Conservation (phyloP, 1,284 basidiomycete species). For the Marasmius tenuissimus region DNA sequence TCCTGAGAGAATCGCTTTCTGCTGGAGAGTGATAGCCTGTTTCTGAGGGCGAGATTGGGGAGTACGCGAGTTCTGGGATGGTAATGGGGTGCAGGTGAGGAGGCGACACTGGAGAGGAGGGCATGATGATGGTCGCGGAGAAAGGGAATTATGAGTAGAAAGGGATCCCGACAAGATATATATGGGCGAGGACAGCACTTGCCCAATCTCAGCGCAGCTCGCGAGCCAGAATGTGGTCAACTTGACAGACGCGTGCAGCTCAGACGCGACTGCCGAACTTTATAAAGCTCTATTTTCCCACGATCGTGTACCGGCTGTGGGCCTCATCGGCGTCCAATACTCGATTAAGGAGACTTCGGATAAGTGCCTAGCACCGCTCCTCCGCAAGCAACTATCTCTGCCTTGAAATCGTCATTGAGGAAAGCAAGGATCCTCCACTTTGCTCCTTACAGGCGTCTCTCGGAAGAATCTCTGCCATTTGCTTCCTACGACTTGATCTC, state of each 20-base stretch:
- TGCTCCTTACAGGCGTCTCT: background rate
- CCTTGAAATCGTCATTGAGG: background rate
- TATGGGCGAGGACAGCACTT: background rate
- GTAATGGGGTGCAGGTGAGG: constrained; percentile 19
- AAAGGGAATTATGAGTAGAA: background rate
- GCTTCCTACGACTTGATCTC: background rate
- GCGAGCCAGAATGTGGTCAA: background rate
- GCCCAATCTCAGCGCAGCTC: background rate
- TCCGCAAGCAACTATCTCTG: background rate
- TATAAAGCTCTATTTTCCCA: background rate
- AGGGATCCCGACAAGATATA: background rate
- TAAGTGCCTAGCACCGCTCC: background rate
- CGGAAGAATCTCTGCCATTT: background rate
- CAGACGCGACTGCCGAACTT: background rate
- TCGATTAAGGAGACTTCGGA: background rate
- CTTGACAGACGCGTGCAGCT: background rate
- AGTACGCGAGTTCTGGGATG: constrained; percentile 25
- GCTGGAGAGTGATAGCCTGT: constrained; percentile 33
- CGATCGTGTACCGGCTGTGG: background rate
- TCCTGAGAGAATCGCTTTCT: constrained; percentile 38
- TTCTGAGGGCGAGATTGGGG: constrained; percentile 36
- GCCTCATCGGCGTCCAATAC: background rate
- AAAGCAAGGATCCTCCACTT: background rate
- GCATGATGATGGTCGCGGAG: constrained; percentile 3
- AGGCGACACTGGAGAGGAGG: constrained; percentile 7